Base-by-base conservation (phyloP, 2,329 filamentous ascomycete species). In the Raffaelea arxii region DNA sequence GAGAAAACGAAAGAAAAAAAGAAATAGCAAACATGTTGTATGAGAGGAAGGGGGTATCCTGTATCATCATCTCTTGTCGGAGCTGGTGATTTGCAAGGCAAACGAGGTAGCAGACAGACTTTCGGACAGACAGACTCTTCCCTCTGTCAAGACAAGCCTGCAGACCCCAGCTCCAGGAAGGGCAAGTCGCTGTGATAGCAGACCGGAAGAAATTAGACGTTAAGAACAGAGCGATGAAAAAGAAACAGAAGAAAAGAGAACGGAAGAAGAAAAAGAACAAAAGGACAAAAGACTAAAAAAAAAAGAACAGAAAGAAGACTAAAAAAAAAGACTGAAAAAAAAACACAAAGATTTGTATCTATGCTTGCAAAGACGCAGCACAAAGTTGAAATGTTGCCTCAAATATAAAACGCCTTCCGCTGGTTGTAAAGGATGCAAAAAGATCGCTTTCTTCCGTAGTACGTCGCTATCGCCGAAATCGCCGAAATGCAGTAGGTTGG, bases 381-480 rank as follows among this genome's bases (percentile, higher is more conserved):
- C 35, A 30, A 38, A 40, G n/a, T n/a, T n/a, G n/a, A n/a, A 39
- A 39, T 12, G 25, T 25, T 9, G 38, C 47, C 38, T 30, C 36
- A 46, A 36, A 39, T 25, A 48, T 39, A 38, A 41, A 55, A 55
- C 51, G 52, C 52, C 51, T 50, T 49, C 51, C 51, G 53, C 53
- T 53, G 32, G 30, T 43, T 10, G n/a, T n/a, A 38, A 44, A 35
- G 18, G 32, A 32, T 22, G 56, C 58, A 56, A 58, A 58, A 55
- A n/a, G n/a, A 36, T 36, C 32, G 32, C 32, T 36, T 36, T n/a
- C 6, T 36, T 18, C 32, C n/a, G n/a, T n/a, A n/a, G n/a, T n/a
- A n/a, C n/a, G n/a, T 36, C 32, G 32, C 16, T 36, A 36, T 16
- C 32, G 32, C 16, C 14, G 19, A 36, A n/a, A n/a, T n/a, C 32